Evolutionary conservation across 2,329 filamentous ascomycete species (phyloP).

Genomic region (Hirsutella minnesotensis): DNA sequence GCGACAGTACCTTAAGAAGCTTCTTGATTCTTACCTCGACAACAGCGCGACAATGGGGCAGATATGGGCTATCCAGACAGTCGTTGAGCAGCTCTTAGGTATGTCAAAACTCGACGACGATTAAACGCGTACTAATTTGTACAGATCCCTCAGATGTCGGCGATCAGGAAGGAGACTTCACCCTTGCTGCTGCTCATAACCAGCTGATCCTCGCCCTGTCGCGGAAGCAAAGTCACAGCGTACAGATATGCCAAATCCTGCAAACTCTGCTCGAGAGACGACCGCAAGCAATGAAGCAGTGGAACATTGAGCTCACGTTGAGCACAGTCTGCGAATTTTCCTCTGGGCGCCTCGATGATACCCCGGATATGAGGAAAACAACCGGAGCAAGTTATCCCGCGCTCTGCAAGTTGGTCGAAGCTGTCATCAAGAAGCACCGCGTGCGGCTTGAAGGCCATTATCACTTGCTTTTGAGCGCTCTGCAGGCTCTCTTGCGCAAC

Average conservation of each 20-base stretch:
- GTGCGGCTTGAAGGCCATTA: slow-evolving; percentile 50
- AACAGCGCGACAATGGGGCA: slow-evolving; percentile 24
- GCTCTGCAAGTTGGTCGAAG: slow-evolving; percentile 42
- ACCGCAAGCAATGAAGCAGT: slow-evolving; percentile 40
- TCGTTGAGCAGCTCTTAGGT: slow-evolving; percentile 28
- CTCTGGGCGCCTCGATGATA: slow-evolving; percentile 10
- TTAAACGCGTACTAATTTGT: slow-evolving; percentile 5
- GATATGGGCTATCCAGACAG: slow-evolving; percentile 29
- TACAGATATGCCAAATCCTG: slow-evolving; percentile 28
- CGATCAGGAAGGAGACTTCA: slow-evolving; percentile 17
- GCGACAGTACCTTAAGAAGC: slow-evolving; percentile 24
- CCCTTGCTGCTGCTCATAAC: slow-evolving; percentile 29
- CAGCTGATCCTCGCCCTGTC: slow-evolving; percentile 24
- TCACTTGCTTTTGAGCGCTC: slow-evolving; percentile 40
- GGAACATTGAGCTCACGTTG: slow-evolving; percentile 44
- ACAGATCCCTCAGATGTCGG: slow-evolving; percentile 18
- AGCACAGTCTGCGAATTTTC: slow-evolving; percentile 28
- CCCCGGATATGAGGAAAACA: no score
- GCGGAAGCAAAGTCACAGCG: slow-evolving; percentile 18
- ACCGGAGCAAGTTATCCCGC: slow-evolving; percentile 28
- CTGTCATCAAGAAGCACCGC: slow-evolving; percentile 47
- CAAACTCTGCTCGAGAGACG: slow-evolving; percentile 37
- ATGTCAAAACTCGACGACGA: slow-evolving; percentile 2
- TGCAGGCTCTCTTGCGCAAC: slow-evolving; percentile 43
- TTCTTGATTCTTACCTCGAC: slow-evolving; percentile 20